A percentile compares a stretch with the other conserved stretches of the same genome.
These are phyloP conservation scores for Trichomonascus vanleenenianus DNA, from an alignment of 805 yeast species.

Conservation along the genomic window DNA sequence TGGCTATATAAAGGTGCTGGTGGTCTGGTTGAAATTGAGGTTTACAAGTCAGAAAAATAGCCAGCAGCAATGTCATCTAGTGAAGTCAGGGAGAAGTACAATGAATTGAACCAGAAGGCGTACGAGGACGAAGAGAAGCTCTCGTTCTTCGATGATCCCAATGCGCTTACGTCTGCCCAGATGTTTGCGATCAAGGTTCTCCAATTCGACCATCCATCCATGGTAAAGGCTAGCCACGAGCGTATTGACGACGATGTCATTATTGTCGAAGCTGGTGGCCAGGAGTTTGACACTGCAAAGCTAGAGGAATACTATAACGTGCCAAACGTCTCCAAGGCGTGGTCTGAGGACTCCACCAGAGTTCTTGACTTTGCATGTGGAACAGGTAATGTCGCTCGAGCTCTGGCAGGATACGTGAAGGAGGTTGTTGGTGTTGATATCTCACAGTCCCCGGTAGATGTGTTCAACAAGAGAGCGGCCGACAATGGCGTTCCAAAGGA, in stretches of 20 bases:
- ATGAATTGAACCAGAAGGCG: slow-evolving; percentile 2
- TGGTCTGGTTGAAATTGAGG: no score
- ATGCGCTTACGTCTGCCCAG: slow-evolving; percentile 1
- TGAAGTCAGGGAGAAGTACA: not conserved
- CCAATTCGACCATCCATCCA: not conserved
- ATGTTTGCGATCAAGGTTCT: slow-evolving; percentile 7
- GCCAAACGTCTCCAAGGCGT: slow-evolving; percentile 1
- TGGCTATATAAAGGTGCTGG: no score
- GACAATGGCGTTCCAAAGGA: slow-evolving; percentile 17
- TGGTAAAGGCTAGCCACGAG: not conserved
- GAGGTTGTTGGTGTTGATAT: slow-evolving; percentile 22
- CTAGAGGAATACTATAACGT: not conserved
- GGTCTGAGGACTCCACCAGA: slow-evolving; percentile 14
- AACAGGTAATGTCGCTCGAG: slow-evolving; percentile 17
- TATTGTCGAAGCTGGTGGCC: not conserved
- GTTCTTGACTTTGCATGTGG: slow-evolving; percentile 25
- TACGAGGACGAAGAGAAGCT: slow-evolving; percentile 6
- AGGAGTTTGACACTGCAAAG: not conserved
- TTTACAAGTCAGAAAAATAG: no score
- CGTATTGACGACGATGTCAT: no score
- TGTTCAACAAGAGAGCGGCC: slow-evolving; percentile 15
- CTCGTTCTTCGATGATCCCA: slow-evolving; percentile 8
- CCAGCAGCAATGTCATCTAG: no score
- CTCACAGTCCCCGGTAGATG: slow-evolving; percentile 18
- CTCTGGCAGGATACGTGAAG: slow-evolving; percentile 15